Evolutionary conservation across 768 basidiomycete genomes (phyloP), one percentile per base, ranked within the genome.

Genomic region (Russula virescens): DNA sequence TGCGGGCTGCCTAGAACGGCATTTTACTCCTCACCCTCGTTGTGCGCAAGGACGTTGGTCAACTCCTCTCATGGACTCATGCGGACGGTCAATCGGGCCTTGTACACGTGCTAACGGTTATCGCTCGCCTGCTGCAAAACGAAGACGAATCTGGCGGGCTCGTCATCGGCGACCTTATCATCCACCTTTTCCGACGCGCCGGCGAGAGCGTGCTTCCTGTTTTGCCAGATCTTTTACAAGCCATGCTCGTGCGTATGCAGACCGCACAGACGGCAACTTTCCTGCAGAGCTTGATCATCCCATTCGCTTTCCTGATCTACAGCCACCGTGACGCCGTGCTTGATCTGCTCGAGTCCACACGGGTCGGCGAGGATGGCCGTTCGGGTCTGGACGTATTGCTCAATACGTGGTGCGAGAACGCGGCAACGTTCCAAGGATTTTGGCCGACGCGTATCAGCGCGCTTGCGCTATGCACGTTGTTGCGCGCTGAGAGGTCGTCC

Each of bases 101-200:
- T 11, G 83, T 88, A 40, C 80, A 85, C 62, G 80, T 90, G 18
- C 78, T 98, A 50, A 79, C 80, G 14, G 76, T 97, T 46, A 84
- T 98, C 40, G 91, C 88, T 28, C 85, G 83, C 64, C 81, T 91
- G 49, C 78, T 99, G 28, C 82, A 85, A 60, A 83, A 79, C 63
- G 84, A 90, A 65, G 90, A 94, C 64, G 97, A 99, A 73, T 89
- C 94, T 0, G 94, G 90, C 45, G 96, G 95, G 11, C 81, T 98
- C 23, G 88, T 90, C 56, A 88, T 98, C 51, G 97, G 97, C 21
- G 96, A 98, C 70, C 79, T 99, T 47, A 90, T 99, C 71, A 91
- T 98, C 66, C 94, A 98, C 69, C 78, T 98, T 26, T 78, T 99
- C 53, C 82, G 96, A 26, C 86, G 84, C 64, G 90, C 91, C 0